Evolutionary conservation across 108 stramenopile genomes (phyloP).

Genomic region (Skeletonema marinoi): DNA sequence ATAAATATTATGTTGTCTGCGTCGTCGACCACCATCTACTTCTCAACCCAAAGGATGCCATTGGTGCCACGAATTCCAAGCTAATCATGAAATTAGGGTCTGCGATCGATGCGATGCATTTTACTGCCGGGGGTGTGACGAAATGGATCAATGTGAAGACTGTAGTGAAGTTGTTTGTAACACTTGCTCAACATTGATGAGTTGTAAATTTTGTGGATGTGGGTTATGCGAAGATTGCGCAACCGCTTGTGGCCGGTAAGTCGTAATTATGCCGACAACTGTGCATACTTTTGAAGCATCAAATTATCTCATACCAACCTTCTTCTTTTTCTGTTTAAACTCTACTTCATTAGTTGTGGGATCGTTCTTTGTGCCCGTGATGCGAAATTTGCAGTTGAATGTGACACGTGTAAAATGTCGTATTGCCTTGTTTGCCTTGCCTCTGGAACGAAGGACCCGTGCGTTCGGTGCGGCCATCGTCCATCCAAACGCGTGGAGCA

Average conservation of each 20-base stretch:
- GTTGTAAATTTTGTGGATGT: conserved; percentile 93
- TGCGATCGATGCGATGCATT: conserved; percentile 94
- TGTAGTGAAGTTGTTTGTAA: conserved; percentile 92
- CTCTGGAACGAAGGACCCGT: conserved; percentile 87
- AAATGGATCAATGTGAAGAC: conserved; percentile 95
- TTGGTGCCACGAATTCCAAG: conserved; percentile 94
- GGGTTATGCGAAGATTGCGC: conserved; percentile 93
- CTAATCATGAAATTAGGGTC: conserved; percentile 91
- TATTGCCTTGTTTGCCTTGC: conserved; percentile 92
- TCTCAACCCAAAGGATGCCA: conserved; percentile 55
- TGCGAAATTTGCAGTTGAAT: conserved; percentile 95
- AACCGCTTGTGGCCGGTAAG: conserved; percentile 89
- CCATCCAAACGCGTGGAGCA: conserved; percentile 92
- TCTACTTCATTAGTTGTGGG: conserved; percentile 64
- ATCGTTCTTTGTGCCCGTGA: conserved; percentile 91
- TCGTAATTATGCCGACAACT: conserved; percentile 1
- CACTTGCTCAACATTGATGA: conserved; percentile 83
- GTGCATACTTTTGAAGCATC: background rate
- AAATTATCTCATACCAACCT: background rate
- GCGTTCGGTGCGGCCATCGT: conserved; percentile 87
- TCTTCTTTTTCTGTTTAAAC: background rate
- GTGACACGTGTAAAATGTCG: conserved; percentile 88
- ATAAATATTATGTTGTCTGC: background rate
- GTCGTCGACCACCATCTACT: background rate
- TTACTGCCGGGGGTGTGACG: conserved; percentile 87